Base-by-base conservation (phyloP, 2,329 filamentous ascomycete species). In the Pseudonectria foliicola region DNA sequence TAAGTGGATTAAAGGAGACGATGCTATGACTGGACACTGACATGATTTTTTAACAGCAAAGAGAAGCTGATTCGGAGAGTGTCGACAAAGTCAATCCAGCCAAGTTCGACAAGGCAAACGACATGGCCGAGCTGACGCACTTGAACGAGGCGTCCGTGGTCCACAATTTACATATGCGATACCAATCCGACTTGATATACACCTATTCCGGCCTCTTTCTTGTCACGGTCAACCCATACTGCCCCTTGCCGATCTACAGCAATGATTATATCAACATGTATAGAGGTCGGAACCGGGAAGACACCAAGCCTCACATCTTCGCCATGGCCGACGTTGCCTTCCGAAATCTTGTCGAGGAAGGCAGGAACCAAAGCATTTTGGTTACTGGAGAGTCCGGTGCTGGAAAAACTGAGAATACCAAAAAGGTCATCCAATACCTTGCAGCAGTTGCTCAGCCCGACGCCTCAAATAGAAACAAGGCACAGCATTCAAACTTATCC, bases 231-330 rank as follows among this genome's bases (percentile, higher is more conserved):
- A 98, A 98, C 57, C 92, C 93, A 1, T 98, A 98, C 63, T 94
- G 88, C 44, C 80, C 88, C 3, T 66, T 98, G 8, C 87, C 93
- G 4, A 98, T 98, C 40, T 98, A 98, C 62, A 87, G 80, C 35
- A 88, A 92, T 57, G 92, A 98, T 52, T 96, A 95, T 64, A 77
- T 98, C 67, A 93, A 94, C 55, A 94, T 95, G 86, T 98, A 98
- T 67, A 89, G 87, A 53, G 92, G 92, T 6, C 77, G 87, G 38
- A 88, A 73, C 49, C 73, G 90, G 45, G 93, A 98, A 55, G 92
- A 98, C 53, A 95, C 87, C 7, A 92, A 92, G 52, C 92, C 92
- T 7, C 92, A 98, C 57, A 95, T 98, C 37, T 98, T 90, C 54
- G 90, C 93, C 44, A 92, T 96, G 79, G 90, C 92, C 10, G 93